Percentiles rank a stretch among this genome's conserved stretches.
Conservation (phyloP, 495 filamentous ascomycete genomes). For the Hypoxylon fuscum region DNA sequence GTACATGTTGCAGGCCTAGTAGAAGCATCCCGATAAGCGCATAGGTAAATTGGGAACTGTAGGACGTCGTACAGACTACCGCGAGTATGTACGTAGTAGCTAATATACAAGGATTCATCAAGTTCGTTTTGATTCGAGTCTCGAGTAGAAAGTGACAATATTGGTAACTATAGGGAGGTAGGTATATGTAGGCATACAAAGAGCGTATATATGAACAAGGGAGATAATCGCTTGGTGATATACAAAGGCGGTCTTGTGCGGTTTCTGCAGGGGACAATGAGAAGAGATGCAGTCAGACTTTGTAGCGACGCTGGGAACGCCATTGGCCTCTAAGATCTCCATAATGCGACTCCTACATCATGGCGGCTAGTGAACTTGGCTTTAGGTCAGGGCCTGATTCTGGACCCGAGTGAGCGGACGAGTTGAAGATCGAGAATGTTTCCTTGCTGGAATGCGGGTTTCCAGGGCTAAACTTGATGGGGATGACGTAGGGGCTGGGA, state of each 20-base stretch:
- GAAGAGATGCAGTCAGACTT: neutral
- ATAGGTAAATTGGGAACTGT: neutral
- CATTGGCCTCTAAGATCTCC: neutral
- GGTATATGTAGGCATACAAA: conserved; percentile 6
- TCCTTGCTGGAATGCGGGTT: conserved; percentile 14
- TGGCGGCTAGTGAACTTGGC: conserved; percentile 9
- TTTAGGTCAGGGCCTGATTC: conserved; percentile 1
- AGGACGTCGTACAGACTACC: no score
- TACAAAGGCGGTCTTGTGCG: conserved; percentile 11
- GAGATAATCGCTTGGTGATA: conserved; percentile 23
- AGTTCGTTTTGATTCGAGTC: neutral
- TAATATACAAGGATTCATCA: neutral
- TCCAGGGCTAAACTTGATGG: conserved; percentile 11
- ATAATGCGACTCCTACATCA: neutral
- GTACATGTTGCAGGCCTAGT: neutral
- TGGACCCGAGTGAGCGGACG: neutral
- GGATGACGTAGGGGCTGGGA: conserved; percentile 35
- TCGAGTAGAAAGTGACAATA: no score
- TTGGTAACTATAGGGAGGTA: no score
- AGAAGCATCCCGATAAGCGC: neutral
- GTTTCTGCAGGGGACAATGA: conserved; percentile 3
- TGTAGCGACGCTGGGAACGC: neutral
- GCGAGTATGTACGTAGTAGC: no score
- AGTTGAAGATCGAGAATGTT: conserved; percentile 8
- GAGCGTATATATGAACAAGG: conserved; percentile 8